phyloP scores from a whole-genome alignment of 306 rosid genomes.

The Fagus sylvatica region DNA sequence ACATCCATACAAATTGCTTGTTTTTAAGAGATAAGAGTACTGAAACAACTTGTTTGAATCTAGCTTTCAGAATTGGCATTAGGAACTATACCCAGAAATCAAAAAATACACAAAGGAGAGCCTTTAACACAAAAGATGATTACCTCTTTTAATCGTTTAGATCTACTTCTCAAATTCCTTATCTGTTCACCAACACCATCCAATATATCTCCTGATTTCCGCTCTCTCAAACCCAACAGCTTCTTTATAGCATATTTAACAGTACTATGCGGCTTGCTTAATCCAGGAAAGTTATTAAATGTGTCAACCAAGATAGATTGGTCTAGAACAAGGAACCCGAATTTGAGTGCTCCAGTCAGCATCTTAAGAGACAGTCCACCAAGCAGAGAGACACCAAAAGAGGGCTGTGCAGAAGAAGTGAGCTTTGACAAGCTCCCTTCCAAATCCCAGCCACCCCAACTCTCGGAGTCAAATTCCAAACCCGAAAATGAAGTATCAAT shows the following conservation, averaged over 20 bases:
- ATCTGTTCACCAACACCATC: constrained; percentile 60
- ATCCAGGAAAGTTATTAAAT: constrained; percentile 72
- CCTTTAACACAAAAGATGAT: constrained; percentile 4
- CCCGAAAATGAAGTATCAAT: constrained; percentile 95
- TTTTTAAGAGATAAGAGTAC: background rate
- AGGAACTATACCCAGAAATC: background rate
- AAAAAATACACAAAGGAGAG: background rate
- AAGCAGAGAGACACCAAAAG: constrained; percentile 75
- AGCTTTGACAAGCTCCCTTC: constrained; percentile 59
- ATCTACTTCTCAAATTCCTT: constrained; percentile 56
- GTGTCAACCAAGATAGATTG: constrained; percentile 57
- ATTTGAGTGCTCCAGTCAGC: constrained; percentile 75
- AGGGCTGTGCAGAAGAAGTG: constrained; percentile 46
- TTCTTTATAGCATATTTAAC: constrained; percentile 85
- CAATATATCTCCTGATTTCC: constrained; percentile 60
- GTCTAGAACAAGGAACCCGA: constrained; percentile 77
- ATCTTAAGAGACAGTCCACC: constrained; percentile 86
- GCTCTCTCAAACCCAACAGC: constrained; percentile 66
- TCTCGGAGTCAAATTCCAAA: constrained; percentile 74
- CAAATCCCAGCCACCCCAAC: constrained; percentile 88
- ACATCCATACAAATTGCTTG: background rate
- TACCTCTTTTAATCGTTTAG: constrained; percentile 80
- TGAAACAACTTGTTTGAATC: background rate
- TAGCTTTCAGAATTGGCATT: background rate
- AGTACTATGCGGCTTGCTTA: constrained; percentile 83